These are phyloP conservation scores for Arabidopsis suecica DNA, from an alignment of 345 rosid genomes.

Conservation along the genomic window DNA sequence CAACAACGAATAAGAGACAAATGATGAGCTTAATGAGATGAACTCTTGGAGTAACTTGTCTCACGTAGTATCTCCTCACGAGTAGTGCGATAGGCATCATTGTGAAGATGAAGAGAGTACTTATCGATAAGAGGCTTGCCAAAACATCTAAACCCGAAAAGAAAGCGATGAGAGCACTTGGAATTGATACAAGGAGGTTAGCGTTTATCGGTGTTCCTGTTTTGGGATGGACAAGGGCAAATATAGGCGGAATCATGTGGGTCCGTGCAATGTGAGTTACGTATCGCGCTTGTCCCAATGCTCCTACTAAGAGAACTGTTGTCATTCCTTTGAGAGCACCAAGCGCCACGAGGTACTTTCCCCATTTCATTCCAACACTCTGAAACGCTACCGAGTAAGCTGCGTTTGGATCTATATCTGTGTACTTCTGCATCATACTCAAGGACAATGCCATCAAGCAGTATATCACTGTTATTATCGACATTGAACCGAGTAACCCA, in stretches of 20 bases:
- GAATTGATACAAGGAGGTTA: conserved; percentile 53
- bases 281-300: conserved; percentile 67
- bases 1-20: conserved; percentile 48
- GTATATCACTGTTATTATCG: conserved; percentile 47
- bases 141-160: conserved; percentile 61
- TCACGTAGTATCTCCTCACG: conserved; percentile 64
- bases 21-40: conserved; percentile 49
- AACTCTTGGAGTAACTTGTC: conserved; percentile 48
- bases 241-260: conserved; percentile 69
- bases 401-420: conserved; percentile 57
- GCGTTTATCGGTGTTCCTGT: conserved; percentile 70
- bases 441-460: conserved; percentile 56
- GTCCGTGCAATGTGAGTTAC: conserved; percentile 70
- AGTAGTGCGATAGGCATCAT: conserved; percentile 61
- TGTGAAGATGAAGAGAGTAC: conserved; percentile 63
- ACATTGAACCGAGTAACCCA: conserved; percentile 70
- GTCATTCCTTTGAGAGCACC: conserved; percentile 82
- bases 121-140: conserved; percentile 62
- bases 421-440: conserved; percentile 60
- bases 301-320: conserved; percentile 56
- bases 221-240: conserved; percentile 54
- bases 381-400: conserved; percentile 67
- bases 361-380: conserved; percentile 62
- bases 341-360: conserved; percentile 62
- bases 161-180: conserved; percentile 58